Base-by-base conservation (phyloP, 1,284 basidiomycete species). In the Sanghuangporus baumii region DNA sequence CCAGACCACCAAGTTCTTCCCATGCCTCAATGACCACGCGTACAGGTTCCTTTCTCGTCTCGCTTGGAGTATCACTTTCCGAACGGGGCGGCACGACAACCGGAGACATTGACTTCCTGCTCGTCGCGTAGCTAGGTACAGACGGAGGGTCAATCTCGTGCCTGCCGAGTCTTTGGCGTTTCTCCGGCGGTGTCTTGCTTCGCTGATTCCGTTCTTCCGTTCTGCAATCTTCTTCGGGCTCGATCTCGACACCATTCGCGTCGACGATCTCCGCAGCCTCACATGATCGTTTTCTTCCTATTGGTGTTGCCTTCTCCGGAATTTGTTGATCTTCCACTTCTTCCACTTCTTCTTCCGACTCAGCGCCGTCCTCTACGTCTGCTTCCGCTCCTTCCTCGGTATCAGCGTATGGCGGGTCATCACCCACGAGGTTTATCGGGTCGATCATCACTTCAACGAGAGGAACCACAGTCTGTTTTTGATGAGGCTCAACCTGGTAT, bases 171-270 rank as follows among this genome's bases (percentile, higher is more conserved):
- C 59, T 47, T 26, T 60, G 59, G 9, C 59, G 59, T 23, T 60
- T 60, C 34, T 60, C 59, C 34, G 59, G 59, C 9, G 59, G 59
- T 7, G 59, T 60, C 48, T 52, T 60, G 48, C 59, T 60, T n/a
- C 59, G 18, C 2, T 38, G 20, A 34, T 52, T 60, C 34, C 47
- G 36, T 16, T 60, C 59, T 16, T 52, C 47, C n/a, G 36, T 52
- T 18, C 36, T 47, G 37, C 20, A 3, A 52, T 36, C 59, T 20
- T 50, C 37, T 37, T 46, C 43, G 16, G 36, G 36, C 6, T 40
- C 59, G 40, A 20, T 23, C 5, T 52, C 59, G 23, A 20, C 47
- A 16, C 52, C 52, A 54, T 54, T 31, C 36, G 5, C 36, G 36
- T 50, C 59, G 38, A 40, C 38, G 16, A 60, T 51, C 48, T 50